These are phyloP conservation scores for Saccharomyces hybrid DNA, from an alignment of 1,139 yeast species.

Conservation along the genomic window DNA sequence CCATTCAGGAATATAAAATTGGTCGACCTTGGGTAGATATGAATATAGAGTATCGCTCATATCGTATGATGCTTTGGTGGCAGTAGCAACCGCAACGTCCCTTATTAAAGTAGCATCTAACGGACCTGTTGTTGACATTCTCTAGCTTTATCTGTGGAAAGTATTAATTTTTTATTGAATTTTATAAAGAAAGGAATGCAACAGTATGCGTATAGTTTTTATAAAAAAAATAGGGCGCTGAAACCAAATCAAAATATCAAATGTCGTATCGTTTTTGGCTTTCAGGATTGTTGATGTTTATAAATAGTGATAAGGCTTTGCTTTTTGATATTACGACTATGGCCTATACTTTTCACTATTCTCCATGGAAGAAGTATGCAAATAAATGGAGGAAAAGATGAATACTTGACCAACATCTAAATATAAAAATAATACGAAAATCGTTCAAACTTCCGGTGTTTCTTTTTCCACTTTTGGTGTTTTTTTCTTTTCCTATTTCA, in stretches of 20 bases:
- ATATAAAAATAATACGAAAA: not conserved
- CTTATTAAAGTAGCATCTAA: not conserved
- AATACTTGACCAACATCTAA: not conserved
- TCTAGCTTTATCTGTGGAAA: not conserved
- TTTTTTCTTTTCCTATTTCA: not conserved
- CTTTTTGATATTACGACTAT: not conserved
- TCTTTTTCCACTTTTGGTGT: not conserved
- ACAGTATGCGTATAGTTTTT: not conserved
- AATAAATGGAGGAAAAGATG: not conserved
- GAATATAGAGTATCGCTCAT: conserved; percentile 17
- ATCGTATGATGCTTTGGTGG: not conserved
- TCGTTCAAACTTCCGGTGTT: not conserved
- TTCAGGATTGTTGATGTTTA: not conserved
- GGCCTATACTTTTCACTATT: not conserved
- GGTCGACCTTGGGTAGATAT: conserved; percentile 33
- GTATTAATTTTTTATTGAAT: not conserved
- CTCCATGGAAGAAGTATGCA: not conserved
- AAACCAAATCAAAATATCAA: not conserved
- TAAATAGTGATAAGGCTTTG: not conserved
- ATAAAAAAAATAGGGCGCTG: not conserved
- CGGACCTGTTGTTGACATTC: not conserved
- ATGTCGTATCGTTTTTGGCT: not conserved
- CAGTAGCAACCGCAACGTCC: not conserved
- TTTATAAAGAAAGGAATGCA: not conserved
- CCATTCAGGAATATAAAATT: conserved; percentile 40